Conservation (phyloP, 1,284 basidiomycete species). For the Apiotrichum mycotoxinovorans region DNA sequence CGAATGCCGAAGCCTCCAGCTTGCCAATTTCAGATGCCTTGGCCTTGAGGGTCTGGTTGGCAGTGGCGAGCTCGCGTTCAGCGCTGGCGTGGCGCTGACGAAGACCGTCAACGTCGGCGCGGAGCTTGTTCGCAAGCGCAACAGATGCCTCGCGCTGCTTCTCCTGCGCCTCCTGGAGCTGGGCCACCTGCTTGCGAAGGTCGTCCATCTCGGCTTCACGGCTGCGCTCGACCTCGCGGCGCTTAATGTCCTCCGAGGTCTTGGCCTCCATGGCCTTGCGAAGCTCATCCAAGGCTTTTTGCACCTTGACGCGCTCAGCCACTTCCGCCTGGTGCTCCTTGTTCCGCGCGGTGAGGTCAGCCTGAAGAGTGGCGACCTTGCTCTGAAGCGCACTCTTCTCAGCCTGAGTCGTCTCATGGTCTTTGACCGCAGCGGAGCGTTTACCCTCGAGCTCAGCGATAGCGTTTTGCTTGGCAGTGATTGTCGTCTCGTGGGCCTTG, state of each 20-base stretch:
- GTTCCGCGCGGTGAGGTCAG: slow-evolving; percentile 64
- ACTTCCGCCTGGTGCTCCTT: slow-evolving; percentile 60
- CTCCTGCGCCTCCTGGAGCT: slow-evolving; percentile 34
- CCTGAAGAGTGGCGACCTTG: slow-evolving; percentile 64
- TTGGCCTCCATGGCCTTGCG: slow-evolving; percentile 77
- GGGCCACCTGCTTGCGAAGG: slow-evolving; percentile 64
- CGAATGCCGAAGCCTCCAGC: slow-evolving; percentile 57
- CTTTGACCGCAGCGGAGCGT: slow-evolving; percentile 53
- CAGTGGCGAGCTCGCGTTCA: slow-evolving; percentile 56
- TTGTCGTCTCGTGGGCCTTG: slow-evolving; percentile 61
- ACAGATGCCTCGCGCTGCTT: slow-evolving; percentile 30
- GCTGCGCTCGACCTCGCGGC: slow-evolving; percentile 78
- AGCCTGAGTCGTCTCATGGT: slow-evolving; percentile 37
- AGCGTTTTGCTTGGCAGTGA: slow-evolving; percentile 74
- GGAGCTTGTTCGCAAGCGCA: slow-evolving; percentile 44
- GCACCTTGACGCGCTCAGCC: slow-evolving; percentile 60
- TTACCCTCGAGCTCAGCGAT: slow-evolving; percentile 61
- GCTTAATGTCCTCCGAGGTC: slow-evolving; percentile 76
- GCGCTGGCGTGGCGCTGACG: slow-evolving; percentile 55
- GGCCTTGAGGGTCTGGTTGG: slow-evolving; percentile 57
- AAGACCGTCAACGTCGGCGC: slow-evolving; percentile 49
- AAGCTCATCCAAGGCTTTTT: slow-evolving; percentile 81
- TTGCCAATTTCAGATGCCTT: slow-evolving; percentile 55
- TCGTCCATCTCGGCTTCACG: slow-evolving; percentile 76
- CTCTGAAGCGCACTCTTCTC: slow-evolving; percentile 61